phyloP scores from a whole-genome alignment of 2,329 filamentous ascomycete genomes.

The Ophiobolus disseminans region DNA sequence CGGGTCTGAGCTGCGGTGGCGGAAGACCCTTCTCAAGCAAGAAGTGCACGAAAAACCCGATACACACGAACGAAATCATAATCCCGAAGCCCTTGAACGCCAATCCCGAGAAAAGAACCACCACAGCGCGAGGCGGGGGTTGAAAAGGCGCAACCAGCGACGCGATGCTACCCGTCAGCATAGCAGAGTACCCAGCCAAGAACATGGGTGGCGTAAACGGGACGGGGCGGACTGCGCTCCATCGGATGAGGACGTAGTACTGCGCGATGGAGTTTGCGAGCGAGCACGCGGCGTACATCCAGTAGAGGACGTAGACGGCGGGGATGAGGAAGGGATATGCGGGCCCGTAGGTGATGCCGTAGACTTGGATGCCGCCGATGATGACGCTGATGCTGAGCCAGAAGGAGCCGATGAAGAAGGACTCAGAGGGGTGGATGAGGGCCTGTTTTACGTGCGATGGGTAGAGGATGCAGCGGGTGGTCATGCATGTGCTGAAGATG shows the following conservation, averaged over 20 bases:
- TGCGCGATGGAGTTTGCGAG: conserved; percentile 46
- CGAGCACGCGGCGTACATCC: conserved; percentile 49
- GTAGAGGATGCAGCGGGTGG: conserved; percentile 51
- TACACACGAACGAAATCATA: conserved; percentile 70
- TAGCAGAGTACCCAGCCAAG: conserved; percentile 70
- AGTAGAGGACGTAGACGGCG: conserved; percentile 47
- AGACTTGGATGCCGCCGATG: conserved; percentile 46
- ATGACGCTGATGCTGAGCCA: conserved; percentile 46
- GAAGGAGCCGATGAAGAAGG: conserved; percentile 55
- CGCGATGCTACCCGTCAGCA: conserved; percentile 74
- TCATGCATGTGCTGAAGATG: conserved; percentile 28
- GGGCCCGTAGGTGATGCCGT: conserved; percentile 38
- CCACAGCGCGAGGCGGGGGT: conserved; percentile 60
- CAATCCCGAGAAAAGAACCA: conserved; percentile 69
- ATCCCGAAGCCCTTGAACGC: conserved; percentile 74
- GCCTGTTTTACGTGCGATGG: conserved; percentile 51
- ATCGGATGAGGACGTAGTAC: conserved; percentile 69
- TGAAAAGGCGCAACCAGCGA: conserved; percentile 67
- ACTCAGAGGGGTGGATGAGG: conserved; percentile 56
- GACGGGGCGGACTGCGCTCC: conserved; percentile 62
- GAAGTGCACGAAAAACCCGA: conserved; percentile 70
- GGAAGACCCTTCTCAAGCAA: conserved; percentile 70
- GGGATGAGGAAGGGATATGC: conserved; percentile 46
- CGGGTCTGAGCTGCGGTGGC: conserved; percentile 65
- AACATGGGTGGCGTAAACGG: conserved; percentile 76